Percentiles rank a stretch among this genome's conserved stretches.
These are phyloP conservation scores for Nannochloropsis oceanica DNA, from an alignment of 108 stramenopile genomes.

Conservation along the genomic window DNA sequence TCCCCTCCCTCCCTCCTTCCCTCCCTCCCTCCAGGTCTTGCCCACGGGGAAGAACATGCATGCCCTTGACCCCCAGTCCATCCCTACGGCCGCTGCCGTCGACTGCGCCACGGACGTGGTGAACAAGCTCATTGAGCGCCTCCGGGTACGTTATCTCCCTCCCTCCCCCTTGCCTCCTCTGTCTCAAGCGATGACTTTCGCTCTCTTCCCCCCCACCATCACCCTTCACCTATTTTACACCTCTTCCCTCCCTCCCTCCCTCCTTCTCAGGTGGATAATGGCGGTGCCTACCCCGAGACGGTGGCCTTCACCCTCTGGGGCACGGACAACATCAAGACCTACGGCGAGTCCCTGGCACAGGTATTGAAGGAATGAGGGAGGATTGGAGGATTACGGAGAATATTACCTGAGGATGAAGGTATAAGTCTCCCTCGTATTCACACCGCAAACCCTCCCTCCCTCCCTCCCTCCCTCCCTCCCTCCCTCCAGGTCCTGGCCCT, in stretches of 20 bases:
- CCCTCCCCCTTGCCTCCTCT: too few relatives aligned
- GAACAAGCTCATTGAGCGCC: conserved; percentile 72
- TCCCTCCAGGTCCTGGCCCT: conserved; percentile 64
- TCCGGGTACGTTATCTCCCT: too few relatives aligned
- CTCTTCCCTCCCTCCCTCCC: neutral
- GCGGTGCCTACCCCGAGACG: conserved; percentile 69
- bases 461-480: neutral
- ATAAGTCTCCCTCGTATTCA: neutral
- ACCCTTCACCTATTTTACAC: neutral
- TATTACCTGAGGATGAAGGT: too few relatives aligned
- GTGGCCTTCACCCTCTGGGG: conserved; percentile 94
- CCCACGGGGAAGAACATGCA: conserved; percentile 92
- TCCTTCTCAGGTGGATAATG: conserved; percentile 47
- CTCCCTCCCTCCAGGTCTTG: conserved; percentile 6
- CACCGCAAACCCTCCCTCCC: neutral
- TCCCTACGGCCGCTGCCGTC: conserved; percentile 80
- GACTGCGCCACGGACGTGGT: conserved; percentile 70
- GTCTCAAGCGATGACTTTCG: too few relatives aligned
- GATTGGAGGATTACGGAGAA: too few relatives aligned
- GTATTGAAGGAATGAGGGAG: neutral
- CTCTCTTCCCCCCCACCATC: too few relatives aligned
- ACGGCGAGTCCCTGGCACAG: conserved; percentile 52
- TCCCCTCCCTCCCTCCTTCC: too few relatives aligned
- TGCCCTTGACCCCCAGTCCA: conserved; percentile 84
- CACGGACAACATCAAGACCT: conserved; percentile 97